Conservation (phyloP, 192 early-diverging fungal genomes). For the Entophlyctis luteolus region DNA sequence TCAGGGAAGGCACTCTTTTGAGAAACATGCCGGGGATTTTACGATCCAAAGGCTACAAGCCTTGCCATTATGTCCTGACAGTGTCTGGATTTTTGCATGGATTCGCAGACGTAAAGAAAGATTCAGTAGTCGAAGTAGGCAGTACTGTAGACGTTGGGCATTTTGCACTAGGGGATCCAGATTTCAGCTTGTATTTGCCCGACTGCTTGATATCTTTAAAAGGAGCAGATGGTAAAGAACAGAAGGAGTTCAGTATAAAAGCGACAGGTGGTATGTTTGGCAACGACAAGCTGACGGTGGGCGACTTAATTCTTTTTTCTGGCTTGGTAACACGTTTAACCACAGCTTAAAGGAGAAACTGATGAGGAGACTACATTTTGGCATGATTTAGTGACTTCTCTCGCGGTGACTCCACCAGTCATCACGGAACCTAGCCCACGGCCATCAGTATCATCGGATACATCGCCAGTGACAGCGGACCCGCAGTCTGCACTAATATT, state of each 20-base stretch:
- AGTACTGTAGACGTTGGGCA: conserved; percentile 21
- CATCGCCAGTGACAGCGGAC: neutral
- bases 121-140: conserved; percentile 29
- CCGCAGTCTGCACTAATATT: conserved; percentile 13
- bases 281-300: conserved; percentile 37
- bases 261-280: conserved; percentile 37
- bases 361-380: conserved; percentile 26
- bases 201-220: conserved; percentile 41
- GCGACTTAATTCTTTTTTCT: conserved; percentile 14
- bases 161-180: conserved; percentile 23
- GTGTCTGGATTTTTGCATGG: conserved; percentile 42
- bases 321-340: neutral
- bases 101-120: conserved; percentile 29
- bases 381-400: conserved; percentile 27
- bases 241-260: conserved; percentile 44
- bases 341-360: conserved; percentile 14
- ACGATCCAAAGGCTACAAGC: conserved; percentile 34
- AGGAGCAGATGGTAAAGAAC: conserved; percentile 45
- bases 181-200: conserved; percentile 40
- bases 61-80: conserved; percentile 38
- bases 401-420: conserved; percentile 9
- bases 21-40: conserved; percentile 28
- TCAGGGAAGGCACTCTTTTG: conserved; percentile 25
- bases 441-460: neutral
- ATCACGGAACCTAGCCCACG: conserved; percentile 20